Evolutionary conservation across 2,329 filamentous ascomycete species (phyloP).

Genomic region (Stagonosporopsis vannaccii): DNA sequence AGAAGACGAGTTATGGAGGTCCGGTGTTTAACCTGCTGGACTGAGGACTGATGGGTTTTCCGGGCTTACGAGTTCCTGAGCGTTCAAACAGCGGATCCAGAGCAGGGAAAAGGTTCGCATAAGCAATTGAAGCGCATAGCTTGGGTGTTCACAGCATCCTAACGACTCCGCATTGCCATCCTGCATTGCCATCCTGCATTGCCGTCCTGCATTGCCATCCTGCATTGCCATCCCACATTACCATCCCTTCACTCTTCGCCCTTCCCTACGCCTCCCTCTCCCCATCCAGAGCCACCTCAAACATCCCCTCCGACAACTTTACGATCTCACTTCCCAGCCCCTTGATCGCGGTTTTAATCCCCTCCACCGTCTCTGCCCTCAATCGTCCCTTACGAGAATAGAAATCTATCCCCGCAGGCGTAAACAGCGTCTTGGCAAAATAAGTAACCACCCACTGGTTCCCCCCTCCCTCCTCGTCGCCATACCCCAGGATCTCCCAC

Average conservation of each 20-base stretch:
- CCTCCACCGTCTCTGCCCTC: constrained; percentile 62
- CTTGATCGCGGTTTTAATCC: constrained; percentile 64
- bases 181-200: too few species aligned
- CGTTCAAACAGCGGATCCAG: not conserved
- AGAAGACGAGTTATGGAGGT: not conserved
- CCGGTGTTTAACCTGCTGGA: constrained; percentile 24
- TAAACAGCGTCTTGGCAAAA: constrained; percentile 85
- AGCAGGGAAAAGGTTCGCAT: not conserved
- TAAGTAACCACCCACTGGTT: constrained; percentile 79
- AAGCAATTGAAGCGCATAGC: not conserved
- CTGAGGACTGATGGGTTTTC: constrained; percentile 2
- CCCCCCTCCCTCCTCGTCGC: constrained; percentile 59
- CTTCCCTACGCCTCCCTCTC: constrained; percentile 21
- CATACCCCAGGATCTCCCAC: constrained; percentile 85
- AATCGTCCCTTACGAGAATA: constrained; percentile 71
- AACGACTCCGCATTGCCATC: too few species aligned
- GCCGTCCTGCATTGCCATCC: too few species aligned
- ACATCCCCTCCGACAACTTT: constrained; percentile 60
- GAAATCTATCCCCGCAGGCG: constrained; percentile 80
- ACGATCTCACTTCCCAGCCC: constrained; percentile 60
- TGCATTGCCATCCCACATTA: too few species aligned
- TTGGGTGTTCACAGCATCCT: too few species aligned
- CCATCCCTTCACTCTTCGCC: not conserved
- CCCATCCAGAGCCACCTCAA: constrained; percentile 51
- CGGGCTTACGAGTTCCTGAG: not conserved